Percentiles rank a stretch among this genome's conserved stretches.
phyloP scores from a whole-genome alignment of 1,139 yeast genomes.

The Tardiomyces digboiensis region DNA sequence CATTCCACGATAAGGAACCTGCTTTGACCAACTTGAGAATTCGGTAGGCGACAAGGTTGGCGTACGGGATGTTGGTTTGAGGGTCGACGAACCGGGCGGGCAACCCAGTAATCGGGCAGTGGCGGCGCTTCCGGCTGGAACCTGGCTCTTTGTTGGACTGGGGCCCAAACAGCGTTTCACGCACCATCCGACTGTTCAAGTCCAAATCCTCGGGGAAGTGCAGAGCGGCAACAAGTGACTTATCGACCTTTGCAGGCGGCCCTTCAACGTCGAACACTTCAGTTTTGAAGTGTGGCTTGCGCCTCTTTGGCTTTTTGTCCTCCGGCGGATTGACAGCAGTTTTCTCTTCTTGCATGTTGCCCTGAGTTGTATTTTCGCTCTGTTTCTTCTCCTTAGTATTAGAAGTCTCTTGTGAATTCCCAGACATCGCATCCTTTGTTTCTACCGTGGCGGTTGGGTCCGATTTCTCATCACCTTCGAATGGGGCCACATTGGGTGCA shows the following conservation, averaged over 20 bases:
- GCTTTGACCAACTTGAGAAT: constrained; percentile 58
- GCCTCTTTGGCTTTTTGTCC: not conserved
- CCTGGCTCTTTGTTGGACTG: constrained; percentile 50
- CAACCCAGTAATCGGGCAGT: constrained; percentile 70
- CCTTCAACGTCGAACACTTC: not conserved
- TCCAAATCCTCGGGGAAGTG: constrained; percentile 22
- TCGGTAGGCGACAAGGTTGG: constrained; percentile 70
- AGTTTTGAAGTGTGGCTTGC: not conserved
- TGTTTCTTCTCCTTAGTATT: not conserved
- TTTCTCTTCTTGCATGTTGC: not conserved
- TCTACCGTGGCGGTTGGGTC: too few relatives aligned
- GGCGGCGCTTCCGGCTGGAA: constrained; percentile 50
- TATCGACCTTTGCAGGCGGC: not conserved
- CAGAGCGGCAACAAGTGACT: constrained; percentile 14
- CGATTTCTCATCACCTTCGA: too few relatives aligned
- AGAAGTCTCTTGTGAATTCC: not conserved
- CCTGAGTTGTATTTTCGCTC: not conserved
- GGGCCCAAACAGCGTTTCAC: constrained; percentile 47
- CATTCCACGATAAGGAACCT: constrained; percentile 64
- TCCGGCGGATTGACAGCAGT: not conserved
- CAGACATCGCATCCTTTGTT: too few relatives aligned
- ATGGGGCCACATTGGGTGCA: too few relatives aligned
- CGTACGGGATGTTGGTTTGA: constrained; percentile 68
- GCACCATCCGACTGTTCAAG: constrained; percentile 28
- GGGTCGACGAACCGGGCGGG: constrained; percentile 87